These are phyloP conservation scores for Cladosporium sp. DNA, from an alignment of 2,329 filamentous ascomycete genomes.

Conservation along the genomic window DNA sequence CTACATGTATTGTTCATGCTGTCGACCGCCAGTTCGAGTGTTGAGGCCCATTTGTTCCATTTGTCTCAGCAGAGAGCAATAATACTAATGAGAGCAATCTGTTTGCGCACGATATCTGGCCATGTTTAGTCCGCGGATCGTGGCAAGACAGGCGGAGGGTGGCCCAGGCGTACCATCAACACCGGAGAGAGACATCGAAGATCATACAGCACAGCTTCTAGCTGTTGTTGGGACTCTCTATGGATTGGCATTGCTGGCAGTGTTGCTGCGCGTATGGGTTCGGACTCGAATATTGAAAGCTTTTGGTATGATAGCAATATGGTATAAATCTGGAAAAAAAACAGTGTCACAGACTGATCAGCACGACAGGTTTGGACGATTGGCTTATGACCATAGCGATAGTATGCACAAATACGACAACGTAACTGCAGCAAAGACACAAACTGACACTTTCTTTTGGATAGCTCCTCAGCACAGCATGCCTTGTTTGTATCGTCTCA, in stretches of 20 bases:
- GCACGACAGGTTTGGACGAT: not conserved
- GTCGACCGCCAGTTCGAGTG: not conserved
- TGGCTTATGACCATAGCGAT: not conserved
- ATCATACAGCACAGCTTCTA: not conserved
- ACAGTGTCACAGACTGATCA: not conserved
- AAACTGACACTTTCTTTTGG: not conserved
- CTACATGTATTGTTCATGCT: not conserved
- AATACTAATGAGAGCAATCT: not conserved
- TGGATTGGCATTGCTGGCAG: not conserved
- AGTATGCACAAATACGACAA: not conserved
- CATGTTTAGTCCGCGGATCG: not conserved
- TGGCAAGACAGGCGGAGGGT: not conserved
- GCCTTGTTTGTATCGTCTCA: not conserved
- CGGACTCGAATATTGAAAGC: conserved; percentile 1
- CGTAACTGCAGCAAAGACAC: not conserved
- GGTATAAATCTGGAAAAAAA: not conserved
- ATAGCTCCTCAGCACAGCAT: conserved; percentile 1
- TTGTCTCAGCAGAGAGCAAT: not conserved
- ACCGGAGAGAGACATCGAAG: not conserved
- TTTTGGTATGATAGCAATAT: not conserved
- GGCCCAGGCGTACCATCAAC: not conserved
- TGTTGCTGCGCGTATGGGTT: not conserved
- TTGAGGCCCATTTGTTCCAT: not conserved
- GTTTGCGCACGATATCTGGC: not conserved
- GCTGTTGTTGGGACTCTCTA: conserved; percentile 3